A percentile compares a stretch with the other conserved stretches of the same genome.
Evolutionary conservation across 257 asterid species (phyloP).

Genomic region (Solanum dulcamara): DNA sequence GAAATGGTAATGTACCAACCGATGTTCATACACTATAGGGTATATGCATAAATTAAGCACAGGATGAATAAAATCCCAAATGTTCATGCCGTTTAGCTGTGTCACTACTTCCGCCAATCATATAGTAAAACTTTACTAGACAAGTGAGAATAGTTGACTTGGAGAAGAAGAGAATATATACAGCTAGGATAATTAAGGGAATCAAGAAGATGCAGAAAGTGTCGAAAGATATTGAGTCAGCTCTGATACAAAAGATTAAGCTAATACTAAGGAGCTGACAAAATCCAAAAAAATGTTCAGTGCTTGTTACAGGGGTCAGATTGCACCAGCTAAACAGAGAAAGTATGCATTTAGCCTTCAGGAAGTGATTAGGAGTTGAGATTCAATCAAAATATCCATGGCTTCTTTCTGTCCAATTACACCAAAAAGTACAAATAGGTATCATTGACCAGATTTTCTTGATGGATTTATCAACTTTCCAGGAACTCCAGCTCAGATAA

Average conservation of each 20-base stretch:
- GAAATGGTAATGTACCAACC: neutral
- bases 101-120: neutral
- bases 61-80: neutral
- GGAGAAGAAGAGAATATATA: neutral
- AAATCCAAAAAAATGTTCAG: neutral
- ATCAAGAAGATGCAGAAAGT: neutral
- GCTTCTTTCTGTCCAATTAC: neutral
- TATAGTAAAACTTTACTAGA: neutral
- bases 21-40: neutral
- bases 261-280: neutral
- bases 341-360: neutral
- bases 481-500: neutral
- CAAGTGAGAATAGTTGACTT: neutral
- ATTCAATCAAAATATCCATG: neutral
- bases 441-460: neutral
- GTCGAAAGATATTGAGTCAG: neutral
- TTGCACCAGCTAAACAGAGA: neutral
- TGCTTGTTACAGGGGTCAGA: neutral
- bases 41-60: neutral
- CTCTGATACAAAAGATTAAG: neutral
- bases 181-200: neutral
- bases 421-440: neutral
- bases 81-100: neutral
- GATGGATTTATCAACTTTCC: neutral
- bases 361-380: neutral